Percentiles rank a stretch among this genome's conserved stretches.
phyloP scores from a whole-genome alignment of 1,139 yeast species.

The Pichia sp. region DNA sequence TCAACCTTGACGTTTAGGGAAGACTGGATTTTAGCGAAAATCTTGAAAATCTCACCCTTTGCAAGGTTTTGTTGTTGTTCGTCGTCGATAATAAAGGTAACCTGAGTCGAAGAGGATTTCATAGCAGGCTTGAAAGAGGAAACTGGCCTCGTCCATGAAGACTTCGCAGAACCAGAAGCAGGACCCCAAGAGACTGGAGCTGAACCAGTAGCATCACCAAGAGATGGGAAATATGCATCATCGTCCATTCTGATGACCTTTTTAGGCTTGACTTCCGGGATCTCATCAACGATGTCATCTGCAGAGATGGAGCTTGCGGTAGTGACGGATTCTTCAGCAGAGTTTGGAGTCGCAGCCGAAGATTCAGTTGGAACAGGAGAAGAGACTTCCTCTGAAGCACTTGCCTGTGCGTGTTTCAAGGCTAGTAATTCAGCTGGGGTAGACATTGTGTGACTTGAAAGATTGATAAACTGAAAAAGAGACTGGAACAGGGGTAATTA shows the following conservation, averaged over 20 bases:
- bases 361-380: constrained; percentile 18
- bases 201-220: constrained; percentile 48
- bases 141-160: constrained; percentile 25
- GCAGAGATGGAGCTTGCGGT: constrained; percentile 21
- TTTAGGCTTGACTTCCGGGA: constrained; percentile 1
- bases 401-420: constrained; percentile 31
- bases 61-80: constrained; percentile 63
- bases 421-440: constrained; percentile 61
- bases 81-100: constrained; percentile 66
- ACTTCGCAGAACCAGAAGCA: constrained; percentile 24
- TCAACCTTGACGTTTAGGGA: constrained; percentile 68
- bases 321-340: constrained; percentile 11
- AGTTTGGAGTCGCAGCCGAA: constrained; percentile 7
- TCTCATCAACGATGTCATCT: background rate
- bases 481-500: background rate
- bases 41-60: constrained; percentile 61
- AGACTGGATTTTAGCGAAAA: constrained; percentile 59
- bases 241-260: constrained; percentile 35
- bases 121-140: constrained; percentile 34
- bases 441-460: constrained; percentile 37
- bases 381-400: constrained; percentile 16
- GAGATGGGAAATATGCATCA: constrained; percentile 67
- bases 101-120: constrained; percentile 55
- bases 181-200: constrained; percentile 28
- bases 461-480: background rate